Evolutionary conservation across 1,284 basidiomycete species (phyloP).

Genomic region (Rhodotorula sp.): DNA sequence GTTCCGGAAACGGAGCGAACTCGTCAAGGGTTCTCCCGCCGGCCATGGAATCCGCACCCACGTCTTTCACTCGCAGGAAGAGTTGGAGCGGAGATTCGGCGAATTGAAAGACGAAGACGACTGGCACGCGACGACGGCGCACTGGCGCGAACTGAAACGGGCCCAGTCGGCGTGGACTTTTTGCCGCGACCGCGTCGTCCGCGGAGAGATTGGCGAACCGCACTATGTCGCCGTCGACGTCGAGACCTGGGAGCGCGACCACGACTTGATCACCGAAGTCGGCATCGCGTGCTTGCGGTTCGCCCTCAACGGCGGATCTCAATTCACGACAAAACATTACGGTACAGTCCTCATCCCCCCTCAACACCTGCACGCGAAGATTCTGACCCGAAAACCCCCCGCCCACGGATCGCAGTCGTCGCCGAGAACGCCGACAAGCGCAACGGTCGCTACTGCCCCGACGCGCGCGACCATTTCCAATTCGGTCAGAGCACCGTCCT

Average conservation of each 20-base stretch:
- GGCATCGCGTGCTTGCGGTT: conserved; percentile 14
- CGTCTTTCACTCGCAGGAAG: conserved; percentile 3
- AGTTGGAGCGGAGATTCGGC: conserved; percentile 20
- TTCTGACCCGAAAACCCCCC: too few species aligned
- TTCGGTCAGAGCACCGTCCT: conserved; percentile 64
- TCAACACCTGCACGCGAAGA: too few species aligned
- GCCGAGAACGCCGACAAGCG: conserved; percentile 60
- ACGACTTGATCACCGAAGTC: conserved; percentile 33
- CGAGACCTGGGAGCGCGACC: conserved; percentile 31
- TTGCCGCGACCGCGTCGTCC: not conserved
- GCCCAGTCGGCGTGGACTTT: conserved; percentile 9
- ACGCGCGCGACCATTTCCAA: conserved; percentile 63
- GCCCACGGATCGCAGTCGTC: conserved; percentile 53
- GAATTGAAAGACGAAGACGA: conserved; percentile 22
- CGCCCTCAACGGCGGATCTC: not conserved
- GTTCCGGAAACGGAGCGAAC: not conserved
- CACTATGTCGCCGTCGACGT: conserved; percentile 23
- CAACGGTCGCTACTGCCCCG: conserved; percentile 63
- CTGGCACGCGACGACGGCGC: conserved; percentile 5
- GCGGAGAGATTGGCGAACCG: not conserved
- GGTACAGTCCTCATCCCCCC: too few species aligned
- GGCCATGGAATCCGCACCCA: not conserved
- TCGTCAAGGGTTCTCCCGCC: not conserved
- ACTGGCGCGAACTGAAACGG: conserved; percentile 3
- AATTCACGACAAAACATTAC: conserved; percentile 12